A percentile compares a stretch with the other conserved stretches of the same genome.
Evolutionary conservation across 495 filamentous ascomycete species (phyloP).

Genomic region (Podospora conica): DNA sequence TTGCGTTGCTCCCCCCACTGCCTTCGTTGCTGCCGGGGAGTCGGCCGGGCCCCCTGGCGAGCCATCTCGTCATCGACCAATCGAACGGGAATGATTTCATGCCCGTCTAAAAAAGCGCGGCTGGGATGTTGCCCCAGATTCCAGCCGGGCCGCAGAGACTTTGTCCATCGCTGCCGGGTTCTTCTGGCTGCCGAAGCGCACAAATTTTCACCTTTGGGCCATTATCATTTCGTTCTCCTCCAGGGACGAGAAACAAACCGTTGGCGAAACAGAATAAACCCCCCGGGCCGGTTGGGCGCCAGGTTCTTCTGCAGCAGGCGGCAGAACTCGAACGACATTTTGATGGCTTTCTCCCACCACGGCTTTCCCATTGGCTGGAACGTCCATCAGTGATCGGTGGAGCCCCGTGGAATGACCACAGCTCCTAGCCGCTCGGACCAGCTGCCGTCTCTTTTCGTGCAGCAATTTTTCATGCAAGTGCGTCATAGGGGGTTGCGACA

Average conservation of each 20-base stretch:
- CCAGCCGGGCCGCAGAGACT: not conserved
- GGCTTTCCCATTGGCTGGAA: not conserved
- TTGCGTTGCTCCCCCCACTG: not conserved
- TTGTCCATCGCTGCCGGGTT: not conserved
- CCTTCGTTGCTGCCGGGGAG: slow-evolving; percentile 5
- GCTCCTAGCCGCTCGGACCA: slow-evolving; percentile 13
- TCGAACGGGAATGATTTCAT: slow-evolving; percentile 2
- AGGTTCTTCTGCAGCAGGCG: not conserved
- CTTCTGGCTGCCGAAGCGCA: not conserved
- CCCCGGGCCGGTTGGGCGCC: not conserved
- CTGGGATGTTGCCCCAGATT: slow-evolving; percentile 1
- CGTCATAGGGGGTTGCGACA: slow-evolving; percentile 27
- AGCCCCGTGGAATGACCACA: slow-evolving; percentile 1
- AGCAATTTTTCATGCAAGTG: slow-evolving; percentile 21
- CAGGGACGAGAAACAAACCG: not conserved
- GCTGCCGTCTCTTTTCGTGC: slow-evolving; percentile 22
- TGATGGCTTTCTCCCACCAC: not conserved
- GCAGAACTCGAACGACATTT: not conserved
- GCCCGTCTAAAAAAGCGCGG: not conserved
- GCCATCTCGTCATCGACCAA: not conserved
- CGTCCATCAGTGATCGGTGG: not conserved
- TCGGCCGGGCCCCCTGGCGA: slow-evolving; percentile 1
- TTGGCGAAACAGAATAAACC: not conserved
- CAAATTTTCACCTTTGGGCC: too few species aligned
- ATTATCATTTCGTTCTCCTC: not conserved